Conservation (phyloP, 495 filamentous ascomycete genomes). For the Neurospora sp. region DNA sequence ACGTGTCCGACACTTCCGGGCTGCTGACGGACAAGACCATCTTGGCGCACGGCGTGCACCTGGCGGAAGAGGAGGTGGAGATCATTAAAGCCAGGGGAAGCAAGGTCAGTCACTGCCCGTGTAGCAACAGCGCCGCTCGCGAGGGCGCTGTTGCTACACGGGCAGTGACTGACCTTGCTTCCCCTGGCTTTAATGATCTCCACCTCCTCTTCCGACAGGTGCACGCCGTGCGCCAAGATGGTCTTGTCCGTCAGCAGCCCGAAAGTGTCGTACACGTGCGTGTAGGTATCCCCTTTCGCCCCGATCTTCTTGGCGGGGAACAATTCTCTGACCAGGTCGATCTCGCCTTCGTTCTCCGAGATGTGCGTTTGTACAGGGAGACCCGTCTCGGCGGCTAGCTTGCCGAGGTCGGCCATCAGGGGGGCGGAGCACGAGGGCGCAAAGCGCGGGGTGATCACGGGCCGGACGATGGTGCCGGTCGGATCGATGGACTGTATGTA, state of each 20-base stretch:
- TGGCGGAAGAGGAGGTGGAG: no score
- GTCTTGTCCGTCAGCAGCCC: slow-evolving; percentile 61
- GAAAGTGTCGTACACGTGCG: slow-evolving; percentile 65
- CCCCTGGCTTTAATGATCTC: slow-evolving; percentile 47
- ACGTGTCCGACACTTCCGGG: no score
- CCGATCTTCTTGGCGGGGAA: slow-evolving; percentile 45
- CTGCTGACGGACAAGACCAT: no score
- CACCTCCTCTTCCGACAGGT: slow-evolving; percentile 56
- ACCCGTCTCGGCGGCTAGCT: slow-evolving; percentile 43
- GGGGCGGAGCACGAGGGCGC: slow-evolving; percentile 61
- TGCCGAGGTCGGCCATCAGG: slow-evolving; percentile 51
- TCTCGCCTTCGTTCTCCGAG: slow-evolving; percentile 69
- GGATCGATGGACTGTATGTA: slow-evolving; percentile 64
- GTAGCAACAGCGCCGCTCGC: no score
- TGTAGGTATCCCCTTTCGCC: slow-evolving; percentile 44
- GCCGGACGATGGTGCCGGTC: slow-evolving; percentile 44
- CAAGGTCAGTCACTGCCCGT: no score
- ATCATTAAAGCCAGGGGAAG: no score
- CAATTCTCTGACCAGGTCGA: slow-evolving; percentile 53
- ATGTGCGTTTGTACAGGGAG: slow-evolving; percentile 86
- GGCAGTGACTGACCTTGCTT: slow-evolving; percentile 73
- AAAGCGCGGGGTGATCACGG: slow-evolving; percentile 87
- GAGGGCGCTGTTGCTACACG: slow-evolving; percentile 70
- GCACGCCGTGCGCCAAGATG: slow-evolving; percentile 79
- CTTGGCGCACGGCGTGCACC: no score